Evolutionary conservation across 306 rosid species (phyloP), one percentile per base, ranked within the genome.

Genomic region (Glycine latifolia): DNA sequence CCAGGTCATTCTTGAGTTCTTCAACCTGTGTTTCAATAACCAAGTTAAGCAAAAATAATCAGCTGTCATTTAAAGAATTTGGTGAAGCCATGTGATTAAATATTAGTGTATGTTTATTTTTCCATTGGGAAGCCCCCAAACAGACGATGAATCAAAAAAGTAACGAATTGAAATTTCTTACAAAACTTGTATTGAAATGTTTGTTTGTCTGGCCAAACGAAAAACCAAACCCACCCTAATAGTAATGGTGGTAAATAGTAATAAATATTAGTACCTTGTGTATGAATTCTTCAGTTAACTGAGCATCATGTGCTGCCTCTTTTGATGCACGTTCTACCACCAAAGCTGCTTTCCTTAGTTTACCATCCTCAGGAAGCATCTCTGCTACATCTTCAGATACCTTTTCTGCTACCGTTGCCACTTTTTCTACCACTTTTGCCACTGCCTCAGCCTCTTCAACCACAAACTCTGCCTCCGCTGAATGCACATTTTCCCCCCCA

Each of bases 241-340:
- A 39, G 0, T 43, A 6, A 46, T 17, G 5, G 1, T 26, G 31
- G 31, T 20, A 20, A 15, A 16, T 1, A n/a, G 17, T 37, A 41
- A 3, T 16, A 26, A 26, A 26, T 20, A 56, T 55, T 1, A 66
- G 39, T 82, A 92, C 97, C 92, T 90, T 92, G 81, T 88, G 91
- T 84, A 89, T 76, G 53, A 92, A 81, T 35, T 85, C 61, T 72
- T 85, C 14, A 37, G 92, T 70, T 14, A 81, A 4, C 65, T 90
- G 87, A 53, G 94, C 97, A 83, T 79, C 94, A 75, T 90, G 89
- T 70, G 72, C 84, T 44, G 67, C 88, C 43, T 79, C 76, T 88
- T 89, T 14, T 76, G 94, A 85, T n/a, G 86, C 76, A 15, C 3
- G 59, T 80, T 92, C 90, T 1, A 89, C 82, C 3, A 75, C n/a